Conservation (phyloP, 1,284 basidiomycete species). For the Cutaneotrichosporon sp. region DNA sequence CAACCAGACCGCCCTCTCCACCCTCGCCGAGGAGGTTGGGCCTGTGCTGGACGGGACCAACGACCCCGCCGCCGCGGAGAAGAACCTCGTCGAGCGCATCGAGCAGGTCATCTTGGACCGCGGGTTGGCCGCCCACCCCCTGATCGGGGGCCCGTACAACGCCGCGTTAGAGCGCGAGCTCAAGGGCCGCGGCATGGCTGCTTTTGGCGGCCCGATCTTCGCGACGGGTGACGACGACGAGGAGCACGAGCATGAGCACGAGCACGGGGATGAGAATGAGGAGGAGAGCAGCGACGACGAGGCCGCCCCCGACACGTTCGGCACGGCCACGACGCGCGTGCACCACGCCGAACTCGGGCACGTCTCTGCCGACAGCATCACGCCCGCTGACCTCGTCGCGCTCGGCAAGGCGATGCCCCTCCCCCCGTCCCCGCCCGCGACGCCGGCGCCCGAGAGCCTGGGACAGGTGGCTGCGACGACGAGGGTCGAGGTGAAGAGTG, state of each 20-base stretch:
- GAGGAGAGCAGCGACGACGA: background rate
- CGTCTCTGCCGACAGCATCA: background rate
- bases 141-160: background rate
- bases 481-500: background rate
- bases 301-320: background rate
- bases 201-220: background rate
- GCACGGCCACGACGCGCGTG: background rate
- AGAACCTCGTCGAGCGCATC: slow-evolving; percentile 21
- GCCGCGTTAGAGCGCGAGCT: background rate
- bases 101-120: slow-evolving; percentile 12
- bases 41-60: slow-evolving; percentile 8
- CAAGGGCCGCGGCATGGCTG: background rate
- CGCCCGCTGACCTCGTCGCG: slow-evolving; percentile 1
- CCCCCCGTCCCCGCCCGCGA: slow-evolving; percentile 6
- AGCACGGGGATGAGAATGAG: background rate
- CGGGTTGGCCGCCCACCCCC: background rate
- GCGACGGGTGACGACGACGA: too few relatives aligned
- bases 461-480: background rate
- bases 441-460: background rate
- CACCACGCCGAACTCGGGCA: background rate
- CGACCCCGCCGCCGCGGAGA: slow-evolving; percentile 8
- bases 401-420: slow-evolving; percentile 13
- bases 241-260: background rate
- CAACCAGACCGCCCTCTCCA: background rate
- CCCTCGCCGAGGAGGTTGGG: slow-evolving; percentile 8